Evolutionary conservation across 345 rosid species (phyloP).

Genomic region (Corchorus olitorius): DNA sequence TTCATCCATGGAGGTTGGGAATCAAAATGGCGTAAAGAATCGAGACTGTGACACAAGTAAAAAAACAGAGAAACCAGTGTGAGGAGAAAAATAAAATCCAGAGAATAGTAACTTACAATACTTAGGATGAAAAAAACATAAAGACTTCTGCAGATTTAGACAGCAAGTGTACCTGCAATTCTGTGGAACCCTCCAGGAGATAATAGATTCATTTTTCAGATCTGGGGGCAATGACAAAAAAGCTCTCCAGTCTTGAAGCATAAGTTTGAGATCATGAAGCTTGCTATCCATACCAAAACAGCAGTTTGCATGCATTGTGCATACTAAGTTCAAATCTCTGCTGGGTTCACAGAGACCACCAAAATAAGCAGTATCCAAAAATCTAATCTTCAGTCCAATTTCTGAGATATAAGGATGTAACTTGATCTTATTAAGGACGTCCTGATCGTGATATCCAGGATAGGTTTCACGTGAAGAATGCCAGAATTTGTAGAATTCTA

Average conservation of each 20-base stretch:
- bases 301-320: conserved; percentile 91
- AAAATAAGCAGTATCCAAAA: conserved; percentile 61
- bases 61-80: background rate
- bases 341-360: conserved; percentile 75
- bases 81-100: background rate
- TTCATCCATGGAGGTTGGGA: background rate
- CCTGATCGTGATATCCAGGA: conserved; percentile 72
- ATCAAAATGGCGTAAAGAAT: background rate
- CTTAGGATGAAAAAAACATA: background rate
- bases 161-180: conserved; percentile 43
- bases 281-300: conserved; percentile 66
- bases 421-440: conserved; percentile 74
- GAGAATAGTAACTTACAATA: background rate
- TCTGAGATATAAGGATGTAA: conserved; percentile 28
- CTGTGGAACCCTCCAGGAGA: conserved; percentile 65
- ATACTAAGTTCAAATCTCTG: conserved; percentile 55
- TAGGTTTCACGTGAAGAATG: conserved; percentile 44
- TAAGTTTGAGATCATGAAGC: conserved; percentile 53
- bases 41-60: background rate
- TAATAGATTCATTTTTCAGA: conserved; percentile 16
- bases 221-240: conserved; percentile 34
- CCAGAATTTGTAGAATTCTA: conserved; percentile 75
- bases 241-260: conserved; percentile 66
- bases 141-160: background rate
- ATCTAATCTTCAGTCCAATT: conserved; percentile 52